Conservation (phyloP, 1,284 basidiomycete species). For the Cryptococcus sp. region DNA sequence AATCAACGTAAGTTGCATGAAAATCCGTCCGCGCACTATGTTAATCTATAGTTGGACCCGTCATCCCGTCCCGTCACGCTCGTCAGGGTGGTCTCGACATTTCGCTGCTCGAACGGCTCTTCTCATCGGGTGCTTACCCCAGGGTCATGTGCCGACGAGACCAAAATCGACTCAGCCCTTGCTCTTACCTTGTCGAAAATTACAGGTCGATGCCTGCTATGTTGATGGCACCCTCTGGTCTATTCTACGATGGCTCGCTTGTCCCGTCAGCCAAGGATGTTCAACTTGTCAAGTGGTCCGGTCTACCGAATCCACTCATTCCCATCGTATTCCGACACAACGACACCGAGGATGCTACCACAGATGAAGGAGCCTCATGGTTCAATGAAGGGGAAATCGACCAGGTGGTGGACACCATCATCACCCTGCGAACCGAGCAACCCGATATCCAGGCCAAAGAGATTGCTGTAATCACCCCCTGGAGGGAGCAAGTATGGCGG, state of each 20-base stretch:
- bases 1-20: conserved; percentile 36
- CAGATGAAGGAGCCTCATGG: conserved; percentile 40
- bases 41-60: conserved; percentile 33
- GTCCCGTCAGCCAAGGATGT: conserved; percentile 31
- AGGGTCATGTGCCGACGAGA: conserved; percentile 16
- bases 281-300: conserved; percentile 27
- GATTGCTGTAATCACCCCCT: conserved; percentile 47
- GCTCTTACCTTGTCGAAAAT: conserved; percentile 27
- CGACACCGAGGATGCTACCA: conserved; percentile 37
- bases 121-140: conserved; percentile 32
- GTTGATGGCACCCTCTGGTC: conserved; percentile 42
- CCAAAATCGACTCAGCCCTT: neutral
- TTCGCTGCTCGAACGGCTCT: conserved; percentile 45
- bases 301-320: conserved; percentile 30
- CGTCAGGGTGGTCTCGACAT: conserved; percentile 42
- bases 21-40: neutral
- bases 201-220: conserved; percentile 47
- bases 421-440: conserved; percentile 16
- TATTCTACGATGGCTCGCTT: conserved; percentile 49
- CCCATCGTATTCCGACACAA: conserved; percentile 42
- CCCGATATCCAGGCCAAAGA: conserved; percentile 24
- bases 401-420: conserved; percentile 21
- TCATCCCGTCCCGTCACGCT: conserved; percentile 34
- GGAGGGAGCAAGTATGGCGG: conserved; percentile 50
- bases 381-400: conserved; percentile 32